These are phyloP conservation scores for Termitomyces sp. DNA, from an alignment of 768 basidiomycete genomes.

Conservation along the genomic window DNA sequence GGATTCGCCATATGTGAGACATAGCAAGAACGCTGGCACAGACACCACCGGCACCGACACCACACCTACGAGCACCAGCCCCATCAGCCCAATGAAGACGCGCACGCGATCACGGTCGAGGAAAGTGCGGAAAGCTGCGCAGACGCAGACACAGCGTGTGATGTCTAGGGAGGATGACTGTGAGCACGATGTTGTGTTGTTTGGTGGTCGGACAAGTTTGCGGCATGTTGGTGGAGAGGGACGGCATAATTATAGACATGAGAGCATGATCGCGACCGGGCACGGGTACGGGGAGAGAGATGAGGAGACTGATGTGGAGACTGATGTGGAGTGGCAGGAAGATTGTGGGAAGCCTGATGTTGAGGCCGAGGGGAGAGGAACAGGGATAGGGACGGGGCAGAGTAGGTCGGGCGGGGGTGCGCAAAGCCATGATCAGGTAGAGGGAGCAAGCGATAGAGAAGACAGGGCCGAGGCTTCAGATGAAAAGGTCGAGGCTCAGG, in stretches of 20 bases:
- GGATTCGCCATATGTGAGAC: neutral
- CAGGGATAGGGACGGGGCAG: neutral
- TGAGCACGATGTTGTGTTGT: neutral
- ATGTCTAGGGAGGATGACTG: neutral
- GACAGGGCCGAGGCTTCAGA: neutral
- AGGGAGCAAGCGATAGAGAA: neutral
- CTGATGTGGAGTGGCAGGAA: neutral
- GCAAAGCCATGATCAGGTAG: neutral
- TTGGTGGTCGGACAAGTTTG: neutral
- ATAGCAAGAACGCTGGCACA: neutral
- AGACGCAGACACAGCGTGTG: neutral
- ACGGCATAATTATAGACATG: neutral
- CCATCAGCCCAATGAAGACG: neutral
- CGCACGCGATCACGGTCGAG: neutral
- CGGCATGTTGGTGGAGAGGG: neutral
- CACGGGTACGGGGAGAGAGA: neutral
- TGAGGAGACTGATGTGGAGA: neutral
- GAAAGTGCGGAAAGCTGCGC: constrained; percentile 1
- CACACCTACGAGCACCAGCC: neutral
- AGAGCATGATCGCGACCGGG: neutral
- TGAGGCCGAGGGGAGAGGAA: neutral
- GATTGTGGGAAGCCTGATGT: neutral
- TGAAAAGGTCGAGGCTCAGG: neutral
- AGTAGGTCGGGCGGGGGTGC: neutral
- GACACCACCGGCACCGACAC: neutral